phyloP scores from a whole-genome alignment of 495 filamentous ascomycete genomes.

The Bacidia rubella region DNA sequence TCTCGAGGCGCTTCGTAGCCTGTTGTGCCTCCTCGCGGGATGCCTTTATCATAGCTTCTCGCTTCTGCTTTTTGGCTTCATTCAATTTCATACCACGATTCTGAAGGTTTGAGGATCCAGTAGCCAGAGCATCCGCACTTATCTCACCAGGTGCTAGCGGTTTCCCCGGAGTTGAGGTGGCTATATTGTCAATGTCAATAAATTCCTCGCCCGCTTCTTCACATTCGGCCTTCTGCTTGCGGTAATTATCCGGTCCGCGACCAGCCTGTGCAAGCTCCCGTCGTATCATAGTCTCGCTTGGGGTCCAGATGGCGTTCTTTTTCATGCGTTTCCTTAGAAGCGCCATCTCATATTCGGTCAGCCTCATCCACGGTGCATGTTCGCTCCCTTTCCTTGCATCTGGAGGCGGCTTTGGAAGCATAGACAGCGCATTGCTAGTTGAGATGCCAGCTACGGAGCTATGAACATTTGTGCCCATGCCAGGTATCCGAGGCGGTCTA shows the following conservation, averaged over 20 bases:
- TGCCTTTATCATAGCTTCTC: constrained; percentile 55
- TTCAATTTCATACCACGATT: constrained; percentile 88
- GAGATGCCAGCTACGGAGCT: constrained; percentile 50
- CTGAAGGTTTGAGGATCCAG: constrained; percentile 38
- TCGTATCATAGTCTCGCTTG: constrained; percentile 91
- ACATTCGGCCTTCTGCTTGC: constrained; percentile 51
- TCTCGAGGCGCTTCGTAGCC: constrained; percentile 42
- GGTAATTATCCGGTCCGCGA: constrained; percentile 65
- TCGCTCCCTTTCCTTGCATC: constrained; percentile 61
- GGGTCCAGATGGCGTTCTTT: constrained; percentile 93
- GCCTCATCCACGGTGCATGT: constrained; percentile 75
- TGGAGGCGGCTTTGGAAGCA: constrained; percentile 63
- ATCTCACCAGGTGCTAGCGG: constrained; percentile 36
- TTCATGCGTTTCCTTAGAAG: constrained; percentile 93
- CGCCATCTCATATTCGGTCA: constrained; percentile 86
- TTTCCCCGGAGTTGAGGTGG: constrained; percentile 31
- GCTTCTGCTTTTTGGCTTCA: constrained; percentile 83
- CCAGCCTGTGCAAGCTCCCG: constrained; percentile 66
- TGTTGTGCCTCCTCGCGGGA: constrained; percentile 44
- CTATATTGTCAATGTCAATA: constrained; percentile 38
- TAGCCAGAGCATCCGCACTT: constrained; percentile 29
- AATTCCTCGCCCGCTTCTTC: constrained; percentile 56
- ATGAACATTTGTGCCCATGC: constrained; percentile 41
- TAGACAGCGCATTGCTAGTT: constrained; percentile 66
- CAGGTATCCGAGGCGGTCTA: constrained; percentile 32